Percentiles rank a stretch among this genome's conserved stretches.
These are phyloP conservation scores for Diaporthe longicolla DNA, from an alignment of 2,329 filamentous ascomycete genomes.

Conservation along the genomic window DNA sequence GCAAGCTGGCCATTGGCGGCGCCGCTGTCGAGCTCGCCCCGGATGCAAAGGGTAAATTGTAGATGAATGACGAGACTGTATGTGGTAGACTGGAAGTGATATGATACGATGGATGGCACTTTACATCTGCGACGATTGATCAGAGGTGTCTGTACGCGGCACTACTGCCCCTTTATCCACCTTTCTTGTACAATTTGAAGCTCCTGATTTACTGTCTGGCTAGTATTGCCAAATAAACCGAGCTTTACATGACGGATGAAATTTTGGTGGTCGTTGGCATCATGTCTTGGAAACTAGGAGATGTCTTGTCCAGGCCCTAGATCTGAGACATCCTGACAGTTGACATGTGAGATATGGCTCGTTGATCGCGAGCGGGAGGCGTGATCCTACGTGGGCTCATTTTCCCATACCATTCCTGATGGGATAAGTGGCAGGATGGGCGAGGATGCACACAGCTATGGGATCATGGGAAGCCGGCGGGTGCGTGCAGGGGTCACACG, in stretches of 20 bases:
- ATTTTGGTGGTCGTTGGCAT: not conserved
- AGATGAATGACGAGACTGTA: not conserved
- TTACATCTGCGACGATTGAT: not conserved
- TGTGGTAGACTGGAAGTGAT: not conserved
- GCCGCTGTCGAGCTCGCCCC: slow-evolving; percentile 81
- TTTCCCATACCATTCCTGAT: not conserved
- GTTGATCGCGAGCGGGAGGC: not conserved
- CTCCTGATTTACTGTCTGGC: not conserved
- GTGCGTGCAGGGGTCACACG: no score
- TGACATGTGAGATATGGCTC: not conserved
- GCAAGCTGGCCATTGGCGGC: slow-evolving; percentile 87
- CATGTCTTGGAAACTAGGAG: not conserved
- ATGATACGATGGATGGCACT: not conserved
- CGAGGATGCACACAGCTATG: no score
- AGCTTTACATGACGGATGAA: no score
- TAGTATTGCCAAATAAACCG: not conserved
- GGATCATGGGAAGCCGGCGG: not conserved
- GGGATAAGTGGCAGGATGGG: no score
- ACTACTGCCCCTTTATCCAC: no score
- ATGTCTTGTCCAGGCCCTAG: not conserved
- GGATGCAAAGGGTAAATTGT: slow-evolving; percentile 50
- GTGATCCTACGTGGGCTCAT: slow-evolving; percentile 1
- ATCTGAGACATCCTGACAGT: not conserved
- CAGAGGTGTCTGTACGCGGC: not conserved
- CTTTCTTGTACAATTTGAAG: slow-evolving; percentile 17